Conservation (phyloP, 108 stramenopile species). For the Skeletonema costatum region DNA sequence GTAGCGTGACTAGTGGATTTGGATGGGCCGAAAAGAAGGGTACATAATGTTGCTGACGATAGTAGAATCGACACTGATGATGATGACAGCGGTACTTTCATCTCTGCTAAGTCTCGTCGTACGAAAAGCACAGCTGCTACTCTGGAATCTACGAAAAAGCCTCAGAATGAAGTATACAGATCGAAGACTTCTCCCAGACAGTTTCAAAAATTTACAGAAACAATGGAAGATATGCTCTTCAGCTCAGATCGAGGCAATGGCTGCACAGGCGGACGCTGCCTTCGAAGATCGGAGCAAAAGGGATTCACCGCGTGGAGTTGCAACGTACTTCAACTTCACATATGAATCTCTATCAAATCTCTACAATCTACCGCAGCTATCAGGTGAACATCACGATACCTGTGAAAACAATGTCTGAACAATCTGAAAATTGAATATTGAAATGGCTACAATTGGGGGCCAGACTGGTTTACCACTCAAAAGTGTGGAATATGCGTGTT, state of each 20-base stretch:
- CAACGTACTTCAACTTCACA: too few relatives aligned
- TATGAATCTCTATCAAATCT: too few relatives aligned
- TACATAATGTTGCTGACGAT: slow-evolving; percentile 1
- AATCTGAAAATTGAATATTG: too few relatives aligned
- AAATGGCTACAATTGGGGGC: too few relatives aligned
- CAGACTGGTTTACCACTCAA: too few relatives aligned
- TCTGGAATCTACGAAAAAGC: slow-evolving; percentile 5
- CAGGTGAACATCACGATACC: too few relatives aligned
- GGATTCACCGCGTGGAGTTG: neutral
- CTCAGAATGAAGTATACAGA: neutral
- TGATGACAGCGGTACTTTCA: slow-evolving; percentile 41
- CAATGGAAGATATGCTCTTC: slow-evolving; percentile 33
- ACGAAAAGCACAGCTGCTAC: neutral
- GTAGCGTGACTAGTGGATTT: neutral
- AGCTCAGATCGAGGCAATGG: slow-evolving; percentile 52
- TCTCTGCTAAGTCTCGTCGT: slow-evolving; percentile 28
- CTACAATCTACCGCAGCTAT: too few relatives aligned
- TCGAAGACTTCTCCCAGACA: slow-evolving; percentile 1
- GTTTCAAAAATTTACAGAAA: neutral
- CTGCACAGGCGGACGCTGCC: slow-evolving; percentile 39
- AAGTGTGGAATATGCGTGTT: too few relatives aligned
- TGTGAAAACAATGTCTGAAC: too few relatives aligned
- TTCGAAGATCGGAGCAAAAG: slow-evolving; percentile 32
- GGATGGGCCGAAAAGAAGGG: neutral
- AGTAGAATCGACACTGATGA: neutral